Conservation (phyloP, 225 moss, liverwort and hornwort species). For the Lunularia cruciata region DNA sequence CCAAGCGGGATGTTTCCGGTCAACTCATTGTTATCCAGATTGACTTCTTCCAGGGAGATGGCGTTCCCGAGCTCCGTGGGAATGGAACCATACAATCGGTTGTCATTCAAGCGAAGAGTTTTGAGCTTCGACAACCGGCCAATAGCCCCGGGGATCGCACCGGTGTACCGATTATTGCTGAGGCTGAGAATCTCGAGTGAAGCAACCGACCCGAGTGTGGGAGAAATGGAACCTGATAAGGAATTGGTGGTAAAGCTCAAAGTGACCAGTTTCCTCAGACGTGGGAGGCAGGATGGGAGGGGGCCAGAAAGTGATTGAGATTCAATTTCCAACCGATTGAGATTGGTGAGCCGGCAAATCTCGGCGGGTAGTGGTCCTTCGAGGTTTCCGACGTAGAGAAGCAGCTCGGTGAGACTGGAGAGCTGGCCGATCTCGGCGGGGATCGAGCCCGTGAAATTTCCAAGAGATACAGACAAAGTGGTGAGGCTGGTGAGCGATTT, state of each 20-base stretch:
- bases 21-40: conserved; percentile 53
- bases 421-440: conserved; percentile 57
- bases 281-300: conserved; percentile 38
- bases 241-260: conserved; percentile 12
- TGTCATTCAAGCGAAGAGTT: conserved; percentile 36
- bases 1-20: conserved; percentile 53
- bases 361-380: conserved; percentile 24
- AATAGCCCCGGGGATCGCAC: conserved; percentile 46
- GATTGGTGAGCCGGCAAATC: conserved; percentile 25
- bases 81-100: conserved; percentile 53
- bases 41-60: conserved; percentile 44
- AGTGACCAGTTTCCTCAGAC: conserved; percentile 10
- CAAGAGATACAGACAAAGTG: neutral
- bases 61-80: conserved; percentile 50
- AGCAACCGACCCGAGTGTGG: conserved; percentile 1
- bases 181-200: conserved; percentile 14
- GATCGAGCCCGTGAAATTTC: conserved; percentile 47
- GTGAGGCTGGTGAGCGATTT: conserved; percentile 18
- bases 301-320: conserved; percentile 20
- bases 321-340: conserved; percentile 23
- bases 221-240: conserved; percentile 15
- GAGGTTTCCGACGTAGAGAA: conserved; percentile 27
- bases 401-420: conserved; percentile 47
- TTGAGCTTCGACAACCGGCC: conserved; percentile 47
- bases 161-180: conserved; percentile 42